phyloP scores from a whole-genome alignment of 441 rosid genomes.

The Jatropha multifida region DNA sequence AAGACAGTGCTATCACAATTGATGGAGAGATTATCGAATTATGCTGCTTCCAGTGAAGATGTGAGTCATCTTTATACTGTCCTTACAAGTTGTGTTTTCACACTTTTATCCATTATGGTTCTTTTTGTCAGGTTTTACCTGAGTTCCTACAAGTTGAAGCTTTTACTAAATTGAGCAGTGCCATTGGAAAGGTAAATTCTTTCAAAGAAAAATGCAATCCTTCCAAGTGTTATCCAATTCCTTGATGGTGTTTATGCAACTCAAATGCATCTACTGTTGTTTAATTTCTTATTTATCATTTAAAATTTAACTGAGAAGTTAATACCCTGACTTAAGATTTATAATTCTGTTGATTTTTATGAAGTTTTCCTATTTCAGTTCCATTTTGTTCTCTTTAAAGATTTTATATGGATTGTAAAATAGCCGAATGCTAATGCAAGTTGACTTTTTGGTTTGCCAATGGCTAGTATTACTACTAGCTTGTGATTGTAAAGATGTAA shows the following conservation, averaged over 20 bases:
- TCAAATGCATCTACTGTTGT: neutral
- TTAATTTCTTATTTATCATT: neutral
- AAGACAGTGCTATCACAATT: constrained; percentile 91
- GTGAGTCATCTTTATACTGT: constrained; percentile 26
- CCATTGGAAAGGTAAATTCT: constrained; percentile 81
- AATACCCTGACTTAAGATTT: neutral
- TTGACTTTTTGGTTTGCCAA: constrained; percentile 1
- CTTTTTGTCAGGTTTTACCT: constrained; percentile 49
- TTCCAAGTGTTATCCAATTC: neutral
- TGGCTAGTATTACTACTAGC: constrained; percentile 1
- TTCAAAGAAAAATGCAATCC: neutral
- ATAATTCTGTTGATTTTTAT: neutral
- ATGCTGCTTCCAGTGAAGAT: constrained; percentile 89
- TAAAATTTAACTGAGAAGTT: neutral
- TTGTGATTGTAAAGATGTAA: neutral
- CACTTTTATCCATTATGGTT: neutral
- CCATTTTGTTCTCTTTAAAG: neutral
- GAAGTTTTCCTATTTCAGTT: neutral
- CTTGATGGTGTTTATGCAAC: neutral
- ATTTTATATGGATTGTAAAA: neutral
- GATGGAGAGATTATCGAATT: constrained; percentile 96
- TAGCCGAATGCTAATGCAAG: neutral
- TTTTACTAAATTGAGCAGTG: constrained; percentile 91
- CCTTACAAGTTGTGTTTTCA: neutral
- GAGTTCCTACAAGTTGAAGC: constrained; percentile 98